Base-by-base conservation (phyloP, 305 asterid species). In the Striga hermonthica region DNA sequence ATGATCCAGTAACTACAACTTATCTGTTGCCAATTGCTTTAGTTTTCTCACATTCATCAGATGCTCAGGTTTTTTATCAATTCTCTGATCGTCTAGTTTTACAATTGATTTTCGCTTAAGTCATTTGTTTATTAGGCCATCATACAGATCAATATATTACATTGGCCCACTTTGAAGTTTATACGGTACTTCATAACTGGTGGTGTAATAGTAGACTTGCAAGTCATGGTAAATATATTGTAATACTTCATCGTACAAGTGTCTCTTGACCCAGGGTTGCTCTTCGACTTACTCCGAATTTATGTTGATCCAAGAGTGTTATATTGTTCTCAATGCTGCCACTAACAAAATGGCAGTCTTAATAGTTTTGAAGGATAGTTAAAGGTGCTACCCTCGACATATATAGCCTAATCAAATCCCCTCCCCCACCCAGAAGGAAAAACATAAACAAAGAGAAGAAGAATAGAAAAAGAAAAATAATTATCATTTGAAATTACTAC, bases 21-120 rank as follows among this genome's bases (percentile, higher is more conserved):
- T 61, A 16, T 65, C 7, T 68, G 65, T 64, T 58, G 43, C 67
- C 8, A 12, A 36, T 38, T 57, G 72, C 48, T 52, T 36, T 41
- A 44, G 38, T 9, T 22, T 57, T 67, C 47, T 57, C 65, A 9
- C 49, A 5, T 28, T 47, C n/a, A 13, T 43, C 50, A 57, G 64
- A 59, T 65, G 47, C 7, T 41, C 10, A 41, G 7, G 47, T 41
- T 41, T 41, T 41, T 5, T 49, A 49, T 49, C 55, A 14, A 10
- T 48, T 13, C 4, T 4, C 28, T 49, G 15, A 22, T 49, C 7
- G 55, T 49, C 7, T 12, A 22, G 15, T 5, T 12, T n/a, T 1
- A 44, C 9, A 6, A 9, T 7, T 44, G 9, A 9, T 13, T 2
- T 44, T 44, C 50, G 8, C n/a, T 15, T n/a, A 1, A 22, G 31